These are phyloP conservation scores for Penicillium odoratum DNA, from an alignment of 495 filamentous ascomycete genomes.

Conservation along the genomic window DNA sequence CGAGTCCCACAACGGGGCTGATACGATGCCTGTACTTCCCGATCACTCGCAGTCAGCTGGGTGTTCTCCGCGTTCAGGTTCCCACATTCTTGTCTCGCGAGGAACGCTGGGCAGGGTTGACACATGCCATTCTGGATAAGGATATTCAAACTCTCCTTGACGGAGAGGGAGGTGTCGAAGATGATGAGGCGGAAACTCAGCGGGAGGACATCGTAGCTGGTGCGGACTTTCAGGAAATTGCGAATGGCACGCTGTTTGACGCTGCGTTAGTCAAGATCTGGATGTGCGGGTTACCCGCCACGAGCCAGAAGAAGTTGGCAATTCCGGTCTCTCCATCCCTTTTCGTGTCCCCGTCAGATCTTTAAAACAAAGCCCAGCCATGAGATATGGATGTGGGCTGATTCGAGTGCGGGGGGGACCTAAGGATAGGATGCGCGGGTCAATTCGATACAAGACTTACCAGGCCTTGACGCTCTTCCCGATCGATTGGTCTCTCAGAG, in stretches of 20 bases:
- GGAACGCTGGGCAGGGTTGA: neutral
- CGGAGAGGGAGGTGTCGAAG: conserved; percentile 89
- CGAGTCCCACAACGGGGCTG: conserved; percentile 96
- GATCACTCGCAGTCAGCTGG: conserved; percentile 28
- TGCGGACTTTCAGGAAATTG: conserved; percentile 94
- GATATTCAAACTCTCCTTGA: conserved; percentile 96
- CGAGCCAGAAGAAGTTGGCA: conserved; percentile 15
- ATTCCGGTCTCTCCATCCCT: conserved; percentile 12
- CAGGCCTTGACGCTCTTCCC: conserved; percentile 89
- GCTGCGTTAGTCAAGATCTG: conserved; percentile 35
- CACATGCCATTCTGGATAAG: conserved; percentile 91
- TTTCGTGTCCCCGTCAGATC: conserved; percentile 15
- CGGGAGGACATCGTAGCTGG: conserved; percentile 97
- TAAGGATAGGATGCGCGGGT: conserved; percentile 6
- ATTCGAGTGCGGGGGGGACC: conserved; percentile 4
- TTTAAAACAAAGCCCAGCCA: conserved; percentile 10
- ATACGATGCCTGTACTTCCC: conserved; percentile 80
- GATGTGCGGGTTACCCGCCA: conserved; percentile 24
- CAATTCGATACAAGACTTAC: conserved; percentile 54
- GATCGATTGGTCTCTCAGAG: conserved; percentile 73
- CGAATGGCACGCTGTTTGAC: conserved; percentile 74
- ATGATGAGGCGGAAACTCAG: conserved; percentile 95
- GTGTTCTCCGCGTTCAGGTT: conserved; percentile 10
- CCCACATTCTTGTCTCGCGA: neutral
- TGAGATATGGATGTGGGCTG: conserved; percentile 1